Conservation (phyloP, 805 yeast species). For the Zygoascus tannicola region DNA sequence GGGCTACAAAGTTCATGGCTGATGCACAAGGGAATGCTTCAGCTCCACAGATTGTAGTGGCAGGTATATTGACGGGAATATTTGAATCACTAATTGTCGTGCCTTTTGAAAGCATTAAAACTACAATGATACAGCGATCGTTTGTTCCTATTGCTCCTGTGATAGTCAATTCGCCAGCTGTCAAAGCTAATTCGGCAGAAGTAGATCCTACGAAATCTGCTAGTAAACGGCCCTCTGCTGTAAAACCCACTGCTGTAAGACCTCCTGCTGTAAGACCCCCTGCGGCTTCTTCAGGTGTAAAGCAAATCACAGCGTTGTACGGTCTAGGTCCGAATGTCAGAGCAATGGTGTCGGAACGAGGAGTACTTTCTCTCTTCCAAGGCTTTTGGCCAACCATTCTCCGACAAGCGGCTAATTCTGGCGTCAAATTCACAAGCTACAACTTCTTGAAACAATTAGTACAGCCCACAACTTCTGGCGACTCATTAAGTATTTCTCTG, state of each 20-base stretch:
- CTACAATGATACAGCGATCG: constrained; percentile 22
- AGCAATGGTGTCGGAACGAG: constrained; percentile 66
- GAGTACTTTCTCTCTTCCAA: constrained; percentile 67
- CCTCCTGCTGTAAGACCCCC: constrained; percentile 23
- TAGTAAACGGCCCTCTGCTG: background rate
- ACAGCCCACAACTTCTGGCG: constrained; percentile 17
- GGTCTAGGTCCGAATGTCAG: constrained; percentile 21
- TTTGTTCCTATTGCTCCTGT: background rate
- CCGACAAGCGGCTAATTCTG: constrained; percentile 70
- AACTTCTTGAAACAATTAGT: constrained; percentile 61
- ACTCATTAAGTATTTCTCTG: constrained; percentile 24
- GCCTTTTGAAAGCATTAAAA: constrained; percentile 63
- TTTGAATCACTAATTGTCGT: constrained; percentile 67
- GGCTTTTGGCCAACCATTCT: constrained; percentile 77
- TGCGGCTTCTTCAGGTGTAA: constrained; percentile 21
- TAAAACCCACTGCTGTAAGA: background rate
- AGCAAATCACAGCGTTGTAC: constrained; percentile 23
- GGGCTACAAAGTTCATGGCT: constrained; percentile 59
- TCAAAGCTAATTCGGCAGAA: constrained; percentile 6
- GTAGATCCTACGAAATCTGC: constrained; percentile 16
- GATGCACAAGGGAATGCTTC: constrained; percentile 41
- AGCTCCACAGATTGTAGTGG: constrained; percentile 75
- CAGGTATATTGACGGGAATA: constrained; percentile 76
- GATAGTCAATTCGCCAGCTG: background rate
- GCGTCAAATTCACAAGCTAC: constrained; percentile 77